Conservation (phyloP, 2,329 filamentous ascomycete species). For the Stylonectria norvegica region DNA sequence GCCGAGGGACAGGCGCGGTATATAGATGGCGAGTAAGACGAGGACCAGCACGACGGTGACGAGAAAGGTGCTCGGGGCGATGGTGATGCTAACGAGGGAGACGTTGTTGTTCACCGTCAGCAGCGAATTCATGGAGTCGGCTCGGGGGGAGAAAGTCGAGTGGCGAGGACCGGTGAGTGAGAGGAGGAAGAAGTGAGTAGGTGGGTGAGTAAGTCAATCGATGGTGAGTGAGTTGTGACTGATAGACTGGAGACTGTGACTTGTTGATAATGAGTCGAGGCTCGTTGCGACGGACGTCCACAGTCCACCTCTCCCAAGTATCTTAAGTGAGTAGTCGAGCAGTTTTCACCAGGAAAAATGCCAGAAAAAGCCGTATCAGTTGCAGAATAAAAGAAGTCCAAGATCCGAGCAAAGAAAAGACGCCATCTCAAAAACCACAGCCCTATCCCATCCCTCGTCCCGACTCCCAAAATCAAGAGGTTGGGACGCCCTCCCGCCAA, state of each 20-base stretch:
- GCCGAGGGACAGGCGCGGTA: constrained; percentile 35
- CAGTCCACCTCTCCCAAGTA: too few relatives aligned
- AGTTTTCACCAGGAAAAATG: background rate
- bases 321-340: too few relatives aligned
- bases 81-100: constrained; percentile 56
- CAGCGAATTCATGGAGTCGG: constrained; percentile 53
- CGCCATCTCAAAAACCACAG: constrained; percentile 5
- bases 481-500: constrained; percentile 12
- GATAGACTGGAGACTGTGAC: too few relatives aligned
- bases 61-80: constrained; percentile 57
- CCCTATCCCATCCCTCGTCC: constrained; percentile 5
- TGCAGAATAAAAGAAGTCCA: constrained; percentile 1
- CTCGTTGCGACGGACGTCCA: too few relatives aligned
- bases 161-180: background rate
- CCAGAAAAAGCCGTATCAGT: background rate
- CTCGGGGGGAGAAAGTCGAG: background rate
- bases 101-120: constrained; percentile 61
- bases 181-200: background rate
- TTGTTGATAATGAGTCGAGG: too few relatives aligned
- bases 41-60: constrained; percentile 48
- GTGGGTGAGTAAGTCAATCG: background rate
- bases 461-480: constrained; percentile 21
- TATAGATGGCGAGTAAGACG: constrained; percentile 50
- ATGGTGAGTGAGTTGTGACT: background rate
- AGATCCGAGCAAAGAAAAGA: constrained; percentile 9